Base-by-base conservation (phyloP, 1,284 basidiomycete genomes). In the Cutaneotrichosporon mucoides region DNA sequence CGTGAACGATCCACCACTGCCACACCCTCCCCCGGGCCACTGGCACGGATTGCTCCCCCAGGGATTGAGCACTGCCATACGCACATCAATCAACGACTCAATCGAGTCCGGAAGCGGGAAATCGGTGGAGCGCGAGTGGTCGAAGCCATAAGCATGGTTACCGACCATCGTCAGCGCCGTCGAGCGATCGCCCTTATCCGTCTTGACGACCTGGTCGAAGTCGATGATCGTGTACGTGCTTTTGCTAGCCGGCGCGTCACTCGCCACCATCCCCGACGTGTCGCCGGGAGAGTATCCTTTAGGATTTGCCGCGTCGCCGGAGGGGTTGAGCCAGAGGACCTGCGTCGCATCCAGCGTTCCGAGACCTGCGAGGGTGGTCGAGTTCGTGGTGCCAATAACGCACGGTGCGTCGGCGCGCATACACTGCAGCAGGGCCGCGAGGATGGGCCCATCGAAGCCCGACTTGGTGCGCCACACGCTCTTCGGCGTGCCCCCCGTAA, bases 31-130 rank as follows among this genome's bases (percentile, higher is more conserved):
- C 8, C 58, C 59, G 3, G 44, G 56, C 61, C 51, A 56, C 50
- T 38, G 42, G n/a, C 33, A 16, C 13, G 64, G 64, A 48, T 65
- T 65, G 34, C 24, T n/a, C n/a, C 61, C 64, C 64, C 64, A 65
- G 11, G 64, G 64, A 46, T 65, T 65, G 56, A 62, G 54, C 16
- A 56, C 11, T 16, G 16, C 13, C 12, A 62, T 48, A 24, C 49
- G 43, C 9, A 33, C 38, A 5, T 51, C 38, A 16, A 41, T 24
- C 4, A 51, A 15, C 11, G 52, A n/a, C 42, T 42, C 37, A n/a
- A 48, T 51, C 35, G 46, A 41, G 43, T 6, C 13, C 6, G 53
- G 33, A 50, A 58, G 13, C 3, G 60, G 60, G 13, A 58, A 34
- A n/a, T 43, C 48, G 1, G 61, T 58, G 5, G 15, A 43, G 15